Base-by-base conservation (phyloP, 1,284 basidiomycete species). In the Phellopilus nigrolimitatus region DNA sequence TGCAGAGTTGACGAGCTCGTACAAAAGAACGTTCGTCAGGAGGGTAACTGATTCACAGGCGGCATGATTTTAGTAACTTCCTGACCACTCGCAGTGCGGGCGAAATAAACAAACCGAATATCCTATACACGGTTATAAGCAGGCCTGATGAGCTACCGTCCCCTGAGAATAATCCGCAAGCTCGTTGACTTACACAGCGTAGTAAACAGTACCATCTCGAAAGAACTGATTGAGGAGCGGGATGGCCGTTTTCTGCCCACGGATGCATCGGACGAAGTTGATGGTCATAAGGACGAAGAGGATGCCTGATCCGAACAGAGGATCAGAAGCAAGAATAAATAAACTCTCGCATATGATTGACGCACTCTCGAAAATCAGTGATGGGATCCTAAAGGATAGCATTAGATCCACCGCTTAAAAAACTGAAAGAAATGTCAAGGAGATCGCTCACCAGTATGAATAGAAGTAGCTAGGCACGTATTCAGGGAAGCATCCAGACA, bases 1-100 rank as follows among this genome's bases (percentile, higher is more conserved):
- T 17, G 47, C 47, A 2, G 47, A 48, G 31, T 48, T 48, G 19
- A 48, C 47, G 21, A 48, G 37, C 15, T 48, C 34, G 24, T 48
- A 48, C 4, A 48, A n/a, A 5, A 48, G 31, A 13, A 48, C 47
- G 10, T 48, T 30, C 2, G n/a, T 48, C 30, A 48, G 34, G 12
- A 48, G 33, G 13, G 47, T 40, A 6, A 34, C 47, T 24, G 36
- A 39, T 13, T 22, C 24, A 13, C 22, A 17, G 15, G 1, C 21
- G 9, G 7, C 21, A 48, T 36, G n/a, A n/a, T n/a, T n/a, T n/a
- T n/a, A n/a, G n/a, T n/a, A n/a, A n/a, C n/a, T n/a, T n/a, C n/a
- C n/a, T n/a, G n/a, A n/a, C n/a, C n/a, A n/a, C n/a, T n/a, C n/a
- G n/a, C n/a, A n/a, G n/a, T n/a, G 31, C 31, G n/a, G 31, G 6